phyloP scores from a whole-genome alignment of 352 stramenopile species.

The Phytophthora syringae region DNA sequence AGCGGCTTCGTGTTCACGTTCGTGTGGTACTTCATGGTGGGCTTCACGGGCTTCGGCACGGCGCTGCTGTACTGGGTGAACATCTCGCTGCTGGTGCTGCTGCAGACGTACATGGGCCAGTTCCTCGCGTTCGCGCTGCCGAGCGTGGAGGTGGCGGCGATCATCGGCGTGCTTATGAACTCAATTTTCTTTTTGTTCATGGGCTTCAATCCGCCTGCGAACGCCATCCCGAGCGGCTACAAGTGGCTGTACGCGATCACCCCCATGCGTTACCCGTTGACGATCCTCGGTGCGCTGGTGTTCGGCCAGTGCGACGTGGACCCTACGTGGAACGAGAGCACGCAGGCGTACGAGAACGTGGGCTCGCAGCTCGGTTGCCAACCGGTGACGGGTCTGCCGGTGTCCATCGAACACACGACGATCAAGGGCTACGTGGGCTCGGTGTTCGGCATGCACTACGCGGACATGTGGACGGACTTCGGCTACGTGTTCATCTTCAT shows the following conservation, averaged over 20 bases:
- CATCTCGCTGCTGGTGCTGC: slow-evolving; percentile 26
- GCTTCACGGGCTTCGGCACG: slow-evolving; percentile 35
- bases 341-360: slow-evolving; percentile 23
- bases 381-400: slow-evolving; percentile 20
- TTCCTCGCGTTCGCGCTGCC: slow-evolving; percentile 24
- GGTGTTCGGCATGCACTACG: slow-evolving; percentile 27
- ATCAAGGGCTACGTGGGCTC: slow-evolving; percentile 31
- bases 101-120: slow-evolving; percentile 41
- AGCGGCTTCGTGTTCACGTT: slow-evolving; percentile 30
- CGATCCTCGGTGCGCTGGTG: slow-evolving; percentile 23
- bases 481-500: slow-evolving; percentile 31
- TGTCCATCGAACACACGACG: slow-evolving; percentile 23
- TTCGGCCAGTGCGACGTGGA: slow-evolving; percentile 36
- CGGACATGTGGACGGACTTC: slow-evolving; percentile 46
- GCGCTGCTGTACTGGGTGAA: slow-evolving; percentile 26
- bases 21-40: slow-evolving; percentile 36
- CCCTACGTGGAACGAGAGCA: slow-evolving; percentile 29
- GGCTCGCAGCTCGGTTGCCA: slow-evolving; percentile 25
- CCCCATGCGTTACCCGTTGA: slow-evolving; percentile 35
- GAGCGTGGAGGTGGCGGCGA: slow-evolving; percentile 26
- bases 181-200: slow-evolving; percentile 36
- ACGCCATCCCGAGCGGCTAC: no score
- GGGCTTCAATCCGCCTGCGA: slow-evolving; percentile 39
- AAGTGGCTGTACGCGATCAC: slow-evolving; percentile 45
- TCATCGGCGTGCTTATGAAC: slow-evolving; percentile 32